Evolutionary conservation across 148 eudicot genomes (phyloP).

Genomic region (Agrostemma githago): DNA sequence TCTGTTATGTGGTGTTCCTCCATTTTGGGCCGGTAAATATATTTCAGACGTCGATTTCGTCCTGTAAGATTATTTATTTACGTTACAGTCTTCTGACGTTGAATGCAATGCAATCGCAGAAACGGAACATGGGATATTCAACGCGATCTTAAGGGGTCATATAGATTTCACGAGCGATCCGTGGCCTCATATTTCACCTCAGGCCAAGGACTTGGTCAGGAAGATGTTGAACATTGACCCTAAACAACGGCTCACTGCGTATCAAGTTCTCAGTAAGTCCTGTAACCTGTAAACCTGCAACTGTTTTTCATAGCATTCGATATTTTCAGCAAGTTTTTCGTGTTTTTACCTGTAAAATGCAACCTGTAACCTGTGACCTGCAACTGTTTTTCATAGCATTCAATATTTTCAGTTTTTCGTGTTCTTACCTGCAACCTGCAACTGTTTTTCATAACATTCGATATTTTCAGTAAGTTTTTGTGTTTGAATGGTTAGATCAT

Average conservation of each 20-base stretch:
- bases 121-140: conserved; percentile 94
- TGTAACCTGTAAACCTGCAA: background rate
- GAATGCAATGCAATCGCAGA: conserved; percentile 36
- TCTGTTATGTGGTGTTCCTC: conserved; percentile 54
- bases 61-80: background rate
- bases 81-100: background rate
- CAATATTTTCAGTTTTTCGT: background rate
- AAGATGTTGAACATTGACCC: conserved; percentile 87
- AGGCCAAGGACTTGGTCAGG: conserved; percentile 88
- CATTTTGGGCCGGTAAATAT: conserved; percentile 55
- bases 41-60: background rate
- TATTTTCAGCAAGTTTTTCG: too few relatives aligned
- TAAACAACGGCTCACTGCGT: conserved; percentile 80
- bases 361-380: background rate
- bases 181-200: conserved; percentile 84
- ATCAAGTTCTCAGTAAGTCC: conserved; percentile 74
- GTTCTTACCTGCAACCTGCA: background rate
- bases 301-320: too few relatives aligned
- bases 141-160: conserved; percentile 80
- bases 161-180: conserved; percentile 85
- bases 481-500: conserved; percentile 17
- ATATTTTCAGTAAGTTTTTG: background rate
- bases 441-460: too few relatives aligned
- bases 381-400: too few relatives aligned
- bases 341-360: too few relatives aligned